phyloP scores from a whole-genome alignment of 305 asterid genomes.

The Solanum hybrid region DNA sequence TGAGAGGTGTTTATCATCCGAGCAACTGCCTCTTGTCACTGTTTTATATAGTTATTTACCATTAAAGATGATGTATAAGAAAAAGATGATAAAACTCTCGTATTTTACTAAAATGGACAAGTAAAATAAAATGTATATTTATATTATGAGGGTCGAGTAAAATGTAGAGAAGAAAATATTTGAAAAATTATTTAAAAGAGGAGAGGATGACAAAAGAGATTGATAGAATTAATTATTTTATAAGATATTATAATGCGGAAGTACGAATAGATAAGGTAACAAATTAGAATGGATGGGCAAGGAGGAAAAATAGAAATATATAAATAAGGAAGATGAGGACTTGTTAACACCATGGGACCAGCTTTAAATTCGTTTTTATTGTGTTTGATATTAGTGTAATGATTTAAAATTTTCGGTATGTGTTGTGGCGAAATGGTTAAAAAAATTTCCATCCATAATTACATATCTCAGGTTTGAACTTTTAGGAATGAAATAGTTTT shows the following conservation, averaged over 20 bases:
- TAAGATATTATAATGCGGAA: neutral
- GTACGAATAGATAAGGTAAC: neutral
- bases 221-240: neutral
- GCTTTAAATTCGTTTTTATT: neutral
- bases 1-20: too few species aligned
- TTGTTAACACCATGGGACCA: neutral
- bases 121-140: neutral
- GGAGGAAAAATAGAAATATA: neutral
- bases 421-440: neutral
- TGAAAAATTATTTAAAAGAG: neutral
- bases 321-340: neutral
- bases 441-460: rapidly evolving
- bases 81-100: neutral
- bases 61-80: neutral
- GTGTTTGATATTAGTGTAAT: neutral
- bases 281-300: neutral
- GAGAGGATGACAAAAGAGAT: neutral
- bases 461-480: neutral
- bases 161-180: neutral
- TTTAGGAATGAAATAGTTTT: neutral
- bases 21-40: neutral
- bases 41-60: neutral
- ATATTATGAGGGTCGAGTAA: neutral
- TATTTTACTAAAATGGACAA: neutral
- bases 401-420: rapidly evolving